Conservation (phyloP, 1,284 basidiomycete species). For the Agroathelia rolfsii region DNA sequence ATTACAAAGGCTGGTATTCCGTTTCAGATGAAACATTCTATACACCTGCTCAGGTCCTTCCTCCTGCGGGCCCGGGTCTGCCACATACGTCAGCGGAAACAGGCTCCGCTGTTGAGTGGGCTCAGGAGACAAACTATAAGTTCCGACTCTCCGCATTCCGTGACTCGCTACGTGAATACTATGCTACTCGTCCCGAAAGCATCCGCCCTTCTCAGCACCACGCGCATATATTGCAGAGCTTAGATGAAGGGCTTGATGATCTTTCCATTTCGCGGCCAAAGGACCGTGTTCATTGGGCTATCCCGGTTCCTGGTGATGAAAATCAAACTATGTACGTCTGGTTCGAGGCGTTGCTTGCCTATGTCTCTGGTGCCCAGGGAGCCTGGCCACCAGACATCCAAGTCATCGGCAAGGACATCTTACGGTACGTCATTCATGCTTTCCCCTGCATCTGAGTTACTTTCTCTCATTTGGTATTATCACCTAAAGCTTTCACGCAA, state of each 20-base stretch:
- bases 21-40: conserved; percentile 93
- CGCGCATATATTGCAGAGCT: conserved; percentile 34
- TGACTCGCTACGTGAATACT: conserved; percentile 52
- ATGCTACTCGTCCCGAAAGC: conserved; percentile 32
- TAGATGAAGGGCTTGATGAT: conserved; percentile 33
- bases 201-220: conserved; percentile 43
- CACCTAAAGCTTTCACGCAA: conserved; percentile 70
- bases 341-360: conserved; percentile 87
- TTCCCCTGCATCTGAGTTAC: not conserved
- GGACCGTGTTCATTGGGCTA: conserved; percentile 76
- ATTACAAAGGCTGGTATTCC: conserved; percentile 87
- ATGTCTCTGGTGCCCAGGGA: conserved; percentile 44
- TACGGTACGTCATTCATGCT: conserved; percentile 41
- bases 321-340: conserved; percentile 90
- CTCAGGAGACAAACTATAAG: conserved; percentile 81
- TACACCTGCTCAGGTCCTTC: conserved; percentile 59
- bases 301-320: conserved; percentile 74
- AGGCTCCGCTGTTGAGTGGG: conserved; percentile 75
- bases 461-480: no score
- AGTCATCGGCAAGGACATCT: conserved; percentile 89
- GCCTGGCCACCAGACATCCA: conserved; percentile 85
- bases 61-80: conserved; percentile 17
- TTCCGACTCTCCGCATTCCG: conserved; percentile 71
- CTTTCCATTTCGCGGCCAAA: conserved; percentile 79
- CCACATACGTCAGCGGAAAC: conserved; percentile 58